Conservation (phyloP, 768 basidiomycete species). For the Mycena latifolia region DNA sequence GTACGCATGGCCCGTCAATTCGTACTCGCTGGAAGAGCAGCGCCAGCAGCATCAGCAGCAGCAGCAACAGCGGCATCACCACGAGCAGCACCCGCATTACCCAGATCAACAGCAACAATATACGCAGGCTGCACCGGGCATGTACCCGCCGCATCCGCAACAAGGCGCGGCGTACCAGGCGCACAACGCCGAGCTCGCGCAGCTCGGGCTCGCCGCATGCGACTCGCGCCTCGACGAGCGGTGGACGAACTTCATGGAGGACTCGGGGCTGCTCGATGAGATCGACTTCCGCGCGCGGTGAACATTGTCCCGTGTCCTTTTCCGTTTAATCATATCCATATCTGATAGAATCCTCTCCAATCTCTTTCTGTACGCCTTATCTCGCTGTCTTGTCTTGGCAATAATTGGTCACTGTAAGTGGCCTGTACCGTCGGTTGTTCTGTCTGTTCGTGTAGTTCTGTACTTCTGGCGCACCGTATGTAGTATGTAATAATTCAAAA, state of each 20-base stretch:
- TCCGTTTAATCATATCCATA: no score
- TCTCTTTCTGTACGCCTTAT: no score
- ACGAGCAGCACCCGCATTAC: slow-evolving; percentile 29
- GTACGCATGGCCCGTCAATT: slow-evolving; percentile 33
- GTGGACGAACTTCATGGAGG: slow-evolving; percentile 74
- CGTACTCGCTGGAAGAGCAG: neutral
- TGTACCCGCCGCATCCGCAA: slow-evolving; percentile 35
- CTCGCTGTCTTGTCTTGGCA: neutral
- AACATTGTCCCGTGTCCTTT: neutral
- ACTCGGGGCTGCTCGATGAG: slow-evolving; percentile 59
- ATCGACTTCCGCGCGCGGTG: slow-evolving; percentile 37
- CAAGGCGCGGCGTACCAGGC: slow-evolving; percentile 41
- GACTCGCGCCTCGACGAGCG: slow-evolving; percentile 67
- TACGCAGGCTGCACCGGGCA: slow-evolving; percentile 14
- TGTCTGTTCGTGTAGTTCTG: neutral
- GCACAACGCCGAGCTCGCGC: slow-evolving; percentile 59
- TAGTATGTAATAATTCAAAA: no score
- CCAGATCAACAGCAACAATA: slow-evolving; percentile 33
- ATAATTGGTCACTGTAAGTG: neutral
- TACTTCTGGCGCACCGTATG: neutral
- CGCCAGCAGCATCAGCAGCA: slow-evolving; percentile 27
- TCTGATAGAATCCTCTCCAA: no score
- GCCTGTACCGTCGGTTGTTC: no score
- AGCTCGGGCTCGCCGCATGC: slow-evolving; percentile 71
- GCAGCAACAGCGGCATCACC: slow-evolving; percentile 30